Evolutionary conservation across 805 yeast genomes (phyloP).

Genomic region (Wickerhamomyces xylosicus): DNA sequence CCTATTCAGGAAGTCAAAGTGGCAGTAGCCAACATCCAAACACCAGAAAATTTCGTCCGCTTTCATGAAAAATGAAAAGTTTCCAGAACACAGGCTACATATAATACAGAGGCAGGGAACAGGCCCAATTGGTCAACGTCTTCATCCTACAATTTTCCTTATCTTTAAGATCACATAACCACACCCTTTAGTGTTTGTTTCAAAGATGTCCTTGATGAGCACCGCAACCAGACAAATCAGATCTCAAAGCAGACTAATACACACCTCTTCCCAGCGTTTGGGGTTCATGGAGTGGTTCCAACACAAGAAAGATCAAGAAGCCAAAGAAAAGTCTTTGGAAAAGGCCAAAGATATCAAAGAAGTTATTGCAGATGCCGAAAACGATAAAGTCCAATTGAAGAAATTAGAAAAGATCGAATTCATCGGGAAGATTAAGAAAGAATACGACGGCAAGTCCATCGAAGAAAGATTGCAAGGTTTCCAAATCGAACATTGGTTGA

Average conservation of each 20-base stretch:
- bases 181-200: too few relatives aligned
- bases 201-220: conserved; percentile 2
- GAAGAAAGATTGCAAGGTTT: conserved; percentile 15
- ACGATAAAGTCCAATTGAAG: conserved; percentile 16
- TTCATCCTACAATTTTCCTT: too few relatives aligned
- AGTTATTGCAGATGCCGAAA: conserved; percentile 26
- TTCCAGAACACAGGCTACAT: neutral
- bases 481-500: conserved; percentile 26
- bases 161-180: too few relatives aligned
- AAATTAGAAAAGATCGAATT: conserved; percentile 17
- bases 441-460: conserved; percentile 4
- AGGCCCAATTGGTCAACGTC: too few relatives aligned
- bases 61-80: neutral
- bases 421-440: conserved; percentile 15
- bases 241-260: conserved; percentile 13
- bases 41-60: neutral
- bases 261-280: conserved; percentile 13
- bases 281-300: conserved; percentile 32
- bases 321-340: conserved; percentile 8
- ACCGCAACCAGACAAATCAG: conserved; percentile 2
- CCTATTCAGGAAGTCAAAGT: conserved; percentile 13
- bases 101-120: too few relatives aligned
- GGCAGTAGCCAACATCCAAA: conserved; percentile 1
- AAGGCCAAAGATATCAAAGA: conserved; percentile 18
- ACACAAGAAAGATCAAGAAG: conserved; percentile 20